A percentile compares a stretch with the other conserved stretches of the same genome.
Conservation (phyloP, 2,329 filamentous ascomycete genomes). For the Botrytis galanthina region DNA sequence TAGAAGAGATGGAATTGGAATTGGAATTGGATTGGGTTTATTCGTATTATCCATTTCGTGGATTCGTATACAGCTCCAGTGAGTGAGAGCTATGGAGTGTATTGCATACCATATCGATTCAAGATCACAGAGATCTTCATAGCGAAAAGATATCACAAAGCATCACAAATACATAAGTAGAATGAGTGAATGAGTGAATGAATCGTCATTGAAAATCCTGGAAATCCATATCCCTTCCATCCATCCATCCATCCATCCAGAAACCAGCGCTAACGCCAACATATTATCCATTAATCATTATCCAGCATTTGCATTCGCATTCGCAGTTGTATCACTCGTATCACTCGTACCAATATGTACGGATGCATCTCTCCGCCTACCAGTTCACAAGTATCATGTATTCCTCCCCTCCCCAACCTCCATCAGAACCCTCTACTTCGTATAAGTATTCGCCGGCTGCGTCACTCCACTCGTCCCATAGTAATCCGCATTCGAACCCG, state of each 20-base stretch:
- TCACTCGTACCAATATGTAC: not conserved
- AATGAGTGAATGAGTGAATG: not conserved
- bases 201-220: not conserved
- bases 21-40: no score
- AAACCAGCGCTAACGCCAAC: not conserved
- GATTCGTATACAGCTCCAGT: no score
- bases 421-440: not conserved
- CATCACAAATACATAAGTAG: not conserved
- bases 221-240: not conserved
- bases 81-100: no score
- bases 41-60: no score
- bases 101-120: no score
- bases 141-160: no score
- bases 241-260: not conserved
- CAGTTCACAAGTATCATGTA: no score
- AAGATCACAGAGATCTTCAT: no score
- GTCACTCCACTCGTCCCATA: constrained; percentile 27
- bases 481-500: constrained; percentile 21
- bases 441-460: constrained; percentile 26
- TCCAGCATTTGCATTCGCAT: not conserved
- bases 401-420: not conserved
- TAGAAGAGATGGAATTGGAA: no score
- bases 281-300: constrained; percentile 10
- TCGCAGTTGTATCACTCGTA: not conserved
- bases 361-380: not conserved